Evolutionary conservation across 371 early-diverging fungal genomes (phyloP).

Genomic region (Mucor plumbeus): DNA sequence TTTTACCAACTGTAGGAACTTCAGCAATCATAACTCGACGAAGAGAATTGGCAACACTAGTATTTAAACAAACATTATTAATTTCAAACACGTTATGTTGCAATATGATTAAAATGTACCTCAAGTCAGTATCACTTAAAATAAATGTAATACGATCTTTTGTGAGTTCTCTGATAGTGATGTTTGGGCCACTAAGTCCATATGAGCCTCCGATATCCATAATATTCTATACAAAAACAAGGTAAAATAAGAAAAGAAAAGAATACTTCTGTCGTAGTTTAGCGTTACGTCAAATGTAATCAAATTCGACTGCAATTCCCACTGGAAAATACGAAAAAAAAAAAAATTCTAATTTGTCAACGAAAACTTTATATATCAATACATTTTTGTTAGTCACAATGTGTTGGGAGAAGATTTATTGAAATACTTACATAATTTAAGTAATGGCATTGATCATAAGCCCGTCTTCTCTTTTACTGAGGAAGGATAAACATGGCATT

Average conservation of each 20-base stretch:
- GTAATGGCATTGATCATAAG: too few species aligned
- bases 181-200: slow-evolving; percentile 68
- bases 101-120: slow-evolving; percentile 44
- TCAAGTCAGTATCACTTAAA: slow-evolving; percentile 79
- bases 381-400: too few species aligned
- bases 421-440: too few species aligned
- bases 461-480: too few species aligned
- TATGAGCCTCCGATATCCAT: slow-evolving; percentile 38
- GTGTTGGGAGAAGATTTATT: too few species aligned
- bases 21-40: slow-evolving; percentile 97
- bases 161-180: slow-evolving; percentile 73
- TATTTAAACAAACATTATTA: neutral
- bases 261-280: neutral
- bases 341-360: slow-evolving; percentile 10
- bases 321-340: neutral
- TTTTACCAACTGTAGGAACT: slow-evolving; percentile 92
- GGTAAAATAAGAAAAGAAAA: neutral
- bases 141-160: slow-evolving; percentile 76
- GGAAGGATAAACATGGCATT: too few species aligned
- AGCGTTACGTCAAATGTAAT: neutral
- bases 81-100: neutral
- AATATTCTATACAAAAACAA: slow-evolving; percentile 4
- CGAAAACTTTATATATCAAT: too few species aligned
- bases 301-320: neutral
- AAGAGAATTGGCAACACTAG: slow-evolving; percentile 94